Percentiles rank a stretch among this genome's conserved stretches.
Evolutionary conservation across 192 early-diverging fungal genomes (phyloP).

Genomic region (Gorgonomyces haynaldii): DNA sequence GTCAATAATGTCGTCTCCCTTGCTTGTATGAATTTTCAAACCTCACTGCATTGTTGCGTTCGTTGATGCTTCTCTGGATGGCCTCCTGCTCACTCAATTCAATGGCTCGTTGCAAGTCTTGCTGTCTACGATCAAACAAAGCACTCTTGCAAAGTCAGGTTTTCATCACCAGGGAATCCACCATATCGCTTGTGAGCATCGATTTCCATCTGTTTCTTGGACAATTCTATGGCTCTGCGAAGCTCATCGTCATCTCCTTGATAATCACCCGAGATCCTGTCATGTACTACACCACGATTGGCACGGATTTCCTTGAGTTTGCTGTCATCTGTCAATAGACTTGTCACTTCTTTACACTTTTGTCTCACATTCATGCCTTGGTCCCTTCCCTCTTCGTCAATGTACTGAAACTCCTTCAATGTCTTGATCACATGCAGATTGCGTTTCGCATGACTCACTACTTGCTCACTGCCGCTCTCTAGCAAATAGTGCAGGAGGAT

Average conservation of each 20-base stretch:
- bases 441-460: slow-evolving; percentile 75
- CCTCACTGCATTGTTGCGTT: slow-evolving; percentile 11
- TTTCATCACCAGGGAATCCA: too few species aligned
- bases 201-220: slow-evolving; percentile 51
- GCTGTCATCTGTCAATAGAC: slow-evolving; percentile 65
- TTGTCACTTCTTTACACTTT: slow-evolving; percentile 83
- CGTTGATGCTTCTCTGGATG: slow-evolving; percentile 12
- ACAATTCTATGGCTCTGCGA: slow-evolving; percentile 72
- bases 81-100: slow-evolving; percentile 33
- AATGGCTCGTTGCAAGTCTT: slow-evolving; percentile 32
- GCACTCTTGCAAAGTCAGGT: slow-evolving; percentile 12
- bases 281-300: slow-evolving; percentile 49
- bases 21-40: slow-evolving; percentile 1
- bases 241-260: slow-evolving; percentile 58
- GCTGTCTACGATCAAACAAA: slow-evolving; percentile 9
- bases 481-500: slow-evolving; percentile 78
- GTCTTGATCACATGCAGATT: slow-evolving; percentile 93
- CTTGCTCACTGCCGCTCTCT: slow-evolving; percentile 70
- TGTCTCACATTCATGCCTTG: slow-evolving; percentile 86
- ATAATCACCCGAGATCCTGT: slow-evolving; percentile 33
- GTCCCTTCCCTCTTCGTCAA: slow-evolving; percentile 85
- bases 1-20: slow-evolving; percentile 29
- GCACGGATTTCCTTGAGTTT: slow-evolving; percentile 65
- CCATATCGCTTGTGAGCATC: too few species aligned
- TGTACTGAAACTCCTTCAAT: slow-evolving; percentile 90